These are phyloP conservation scores for Fusarium papillatum DNA, from an alignment of 2,329 filamentous ascomycete genomes.

Conservation along the genomic window DNA sequence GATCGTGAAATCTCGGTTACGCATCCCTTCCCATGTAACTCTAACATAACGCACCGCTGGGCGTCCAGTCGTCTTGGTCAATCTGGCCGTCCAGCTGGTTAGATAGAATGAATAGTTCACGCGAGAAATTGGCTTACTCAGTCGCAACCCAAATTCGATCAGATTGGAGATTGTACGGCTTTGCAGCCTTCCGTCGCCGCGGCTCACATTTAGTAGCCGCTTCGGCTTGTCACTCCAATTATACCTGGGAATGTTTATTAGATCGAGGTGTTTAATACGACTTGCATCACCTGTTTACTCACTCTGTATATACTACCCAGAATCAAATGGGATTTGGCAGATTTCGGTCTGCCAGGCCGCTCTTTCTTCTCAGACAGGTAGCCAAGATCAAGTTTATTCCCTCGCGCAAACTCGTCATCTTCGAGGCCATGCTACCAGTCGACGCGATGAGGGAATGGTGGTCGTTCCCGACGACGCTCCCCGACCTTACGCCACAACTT, in stretches of 20 bases:
- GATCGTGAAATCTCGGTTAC: background rate
- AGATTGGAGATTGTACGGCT: background rate
- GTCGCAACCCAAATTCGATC: background rate
- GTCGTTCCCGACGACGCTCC: background rate
- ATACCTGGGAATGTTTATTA: background rate
- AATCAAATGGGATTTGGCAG: background rate
- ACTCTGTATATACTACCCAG: background rate
- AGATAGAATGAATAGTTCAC: background rate
- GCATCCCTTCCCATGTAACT: background rate
- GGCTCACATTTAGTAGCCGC: too few species aligned
- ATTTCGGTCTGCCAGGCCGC: too few species aligned
- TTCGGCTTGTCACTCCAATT: background rate
- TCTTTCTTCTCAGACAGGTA: background rate
- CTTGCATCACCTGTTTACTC: background rate
- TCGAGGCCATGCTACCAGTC: background rate
- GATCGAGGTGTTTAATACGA: background rate
- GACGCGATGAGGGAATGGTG: background rate
- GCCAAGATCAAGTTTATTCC: background rate
- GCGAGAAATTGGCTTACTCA: background rate
- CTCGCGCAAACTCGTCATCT: background rate
- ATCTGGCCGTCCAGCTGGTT: too few species aligned
- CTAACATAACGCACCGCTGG: too few species aligned
- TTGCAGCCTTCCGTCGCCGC: too few species aligned
- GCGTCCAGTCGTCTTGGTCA: too few species aligned
- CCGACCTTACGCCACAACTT: background rate